Evolutionary conservation across 176 grass and related monocot genomes (phyloP), one percentile per base, ranked within the genome.

Genomic region (Bonia amplexicaulis): DNA sequence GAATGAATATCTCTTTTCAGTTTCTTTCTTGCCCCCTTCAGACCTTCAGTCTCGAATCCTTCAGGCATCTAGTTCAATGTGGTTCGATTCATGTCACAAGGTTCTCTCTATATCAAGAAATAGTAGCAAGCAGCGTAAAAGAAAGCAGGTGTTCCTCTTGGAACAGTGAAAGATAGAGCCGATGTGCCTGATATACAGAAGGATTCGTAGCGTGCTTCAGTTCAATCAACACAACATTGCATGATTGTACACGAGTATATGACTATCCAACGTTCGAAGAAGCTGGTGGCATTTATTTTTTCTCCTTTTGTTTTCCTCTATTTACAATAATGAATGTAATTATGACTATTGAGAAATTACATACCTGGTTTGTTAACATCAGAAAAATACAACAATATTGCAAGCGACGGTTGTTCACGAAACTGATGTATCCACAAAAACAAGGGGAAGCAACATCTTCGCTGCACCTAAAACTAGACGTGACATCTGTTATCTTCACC

Each of bases 401-500:
- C 71, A 35, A 45, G 23, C 12, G 35, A 77, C 29, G 19, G 62
- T 73, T 23, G 37, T 76, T 49, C 33, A 77, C 42, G 12, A 59
- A 67, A 31, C 40, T 51, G 12, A 0, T n/a, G 82, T 80, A 68
- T 73, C 57, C 58, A 82, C 9, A 25, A 10, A 55, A 77, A 33
- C 74, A 42, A 9, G 33, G 47, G 29, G 60, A 37, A 55, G 53
- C n/a, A 88, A 53, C 62, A 52, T 8, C 41, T 10, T 6, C 5
- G 2, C n/a, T 27, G 25, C 69, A 87, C 80, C 80, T 45, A 75
- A 51, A 72, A 74, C 80, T 84, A 90, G 80, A 87, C 85, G 4
- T 84, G 89, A 2, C 85, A 87, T 84, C 85, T 87, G 25, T 52
- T 70, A 74, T 84, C 77, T 33, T 96, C 90, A 51, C 89, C 86